These are phyloP conservation scores for Amniculicola lignicola DNA, from an alignment of 495 filamentous ascomycete species.

Conservation along the genomic window DNA sequence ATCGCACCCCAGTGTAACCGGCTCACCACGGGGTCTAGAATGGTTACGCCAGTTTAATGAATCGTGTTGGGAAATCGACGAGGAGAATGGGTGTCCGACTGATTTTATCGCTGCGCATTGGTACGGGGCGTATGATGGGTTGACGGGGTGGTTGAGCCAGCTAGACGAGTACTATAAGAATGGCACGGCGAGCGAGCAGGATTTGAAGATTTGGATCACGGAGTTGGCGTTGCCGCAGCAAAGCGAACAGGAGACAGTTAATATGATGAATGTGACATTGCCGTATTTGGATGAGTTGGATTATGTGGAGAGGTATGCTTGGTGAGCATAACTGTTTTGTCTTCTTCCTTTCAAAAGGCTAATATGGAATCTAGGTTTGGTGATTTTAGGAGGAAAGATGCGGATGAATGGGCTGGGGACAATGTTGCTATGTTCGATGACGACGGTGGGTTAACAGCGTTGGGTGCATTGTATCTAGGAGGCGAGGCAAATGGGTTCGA, in stretches of 20 bases:
- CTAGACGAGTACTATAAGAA: conserved; percentile 22
- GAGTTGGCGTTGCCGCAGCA: conserved; percentile 25
- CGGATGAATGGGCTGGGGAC: conserved; percentile 29
- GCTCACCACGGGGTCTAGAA: conserved; percentile 17
- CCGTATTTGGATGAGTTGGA: conserved; percentile 25
- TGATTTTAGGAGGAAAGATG: conserved; percentile 20
- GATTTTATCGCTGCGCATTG: conserved; percentile 30
- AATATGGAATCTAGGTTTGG: no score
- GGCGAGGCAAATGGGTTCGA: conserved; percentile 14
- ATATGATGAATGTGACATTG: conserved; percentile 23
- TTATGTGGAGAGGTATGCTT: conserved; percentile 29
- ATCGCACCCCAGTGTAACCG: conserved; percentile 15
- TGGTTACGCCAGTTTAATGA: conserved; percentile 20
- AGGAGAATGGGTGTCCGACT: conserved; percentile 25
- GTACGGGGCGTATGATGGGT: conserved; percentile 25
- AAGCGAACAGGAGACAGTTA: conserved; percentile 11
- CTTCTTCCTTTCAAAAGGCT: no score
- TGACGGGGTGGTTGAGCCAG: conserved; percentile 18
- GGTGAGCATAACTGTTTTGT: no score
- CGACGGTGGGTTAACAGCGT: conserved; percentile 17
- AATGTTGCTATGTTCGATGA: conserved; percentile 22
- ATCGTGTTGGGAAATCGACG: conserved; percentile 19
- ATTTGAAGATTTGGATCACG: conserved; percentile 28
- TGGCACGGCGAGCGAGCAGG: background rate
- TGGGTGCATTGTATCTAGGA: conserved; percentile 27